These are phyloP conservation scores for Zygosaccharomyces bisporus DNA, from an alignment of 805 yeast species.

Conservation along the genomic window DNA sequence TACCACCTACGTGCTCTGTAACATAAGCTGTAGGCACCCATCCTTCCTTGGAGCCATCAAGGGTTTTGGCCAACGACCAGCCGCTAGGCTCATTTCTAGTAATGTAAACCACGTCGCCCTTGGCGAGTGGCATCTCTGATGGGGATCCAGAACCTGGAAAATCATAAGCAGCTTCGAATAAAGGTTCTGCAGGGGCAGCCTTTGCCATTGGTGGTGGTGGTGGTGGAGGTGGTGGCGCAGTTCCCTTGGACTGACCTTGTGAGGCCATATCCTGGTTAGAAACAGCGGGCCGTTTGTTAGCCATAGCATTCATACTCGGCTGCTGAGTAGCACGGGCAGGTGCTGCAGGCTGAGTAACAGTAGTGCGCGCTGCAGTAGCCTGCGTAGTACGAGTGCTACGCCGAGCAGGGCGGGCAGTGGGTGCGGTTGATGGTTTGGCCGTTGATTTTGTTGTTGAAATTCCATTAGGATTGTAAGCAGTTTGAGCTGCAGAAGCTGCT, in stretches of 20 bases:
- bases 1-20: conserved; percentile 46
- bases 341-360: conserved; percentile 9
- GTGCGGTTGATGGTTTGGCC: too few relatives aligned
- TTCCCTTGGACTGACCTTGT: conserved; percentile 16
- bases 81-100: conserved; percentile 76
- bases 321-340: not conserved
- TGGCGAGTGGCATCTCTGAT: conserved; percentile 70
- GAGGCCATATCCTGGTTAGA: conserved; percentile 19
- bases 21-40: conserved; percentile 98
- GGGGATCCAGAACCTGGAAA: conserved; percentile 84
- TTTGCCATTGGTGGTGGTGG: conserved; percentile 74
- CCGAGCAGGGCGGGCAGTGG: conserved; percentile 54
- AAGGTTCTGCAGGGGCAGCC: conserved; percentile 64
- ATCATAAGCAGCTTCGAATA: conserved; percentile 81
- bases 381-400: conserved; percentile 20
- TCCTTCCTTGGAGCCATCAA: conserved; percentile 78
- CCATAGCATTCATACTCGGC: not conserved
- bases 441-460: conserved; percentile 14
- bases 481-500: conserved; percentile 42
- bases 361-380: conserved; percentile 14
- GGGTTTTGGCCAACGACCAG: conserved; percentile 85
- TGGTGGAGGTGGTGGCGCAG: conserved; percentile 59
- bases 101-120: conserved; percentile 72
- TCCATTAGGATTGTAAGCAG: conserved; percentile 35
- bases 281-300: conserved; percentile 9